Base-by-base conservation (phyloP, 2,329 filamentous ascomycete genomes). In the Penicillium sclerotigenum region DNA sequence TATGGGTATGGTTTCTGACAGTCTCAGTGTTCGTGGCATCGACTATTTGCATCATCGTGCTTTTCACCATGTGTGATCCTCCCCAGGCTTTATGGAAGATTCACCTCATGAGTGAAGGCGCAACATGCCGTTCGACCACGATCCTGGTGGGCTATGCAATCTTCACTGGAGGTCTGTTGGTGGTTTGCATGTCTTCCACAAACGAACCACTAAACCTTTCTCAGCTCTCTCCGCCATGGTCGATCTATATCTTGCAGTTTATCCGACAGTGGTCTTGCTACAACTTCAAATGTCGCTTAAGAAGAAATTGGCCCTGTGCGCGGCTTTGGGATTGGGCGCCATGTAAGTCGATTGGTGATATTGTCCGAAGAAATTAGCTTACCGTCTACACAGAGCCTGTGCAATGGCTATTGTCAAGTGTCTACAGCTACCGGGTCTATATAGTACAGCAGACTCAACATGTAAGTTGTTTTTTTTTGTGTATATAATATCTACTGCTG, bases 21-120 rank as follows among this genome's bases (percentile, higher is more conserved):
- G 60, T 59, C 4, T 22, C 66, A 7, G 72, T 68, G 31, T 59
- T 71, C 14, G 33, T 72, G 8, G 64, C 67, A 2, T 61, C 75
- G 13, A 52, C 71, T 0, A 66, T 66, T 11, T 74, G 69, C 38
- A 68, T 79, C 16, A 59, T 77, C 18, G 66, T 79, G 6, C 60
- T 79, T 0, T 75, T 78, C 40, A 74, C 70, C 4, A 75, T 75
- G 53, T 80, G 79, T 63, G 64, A 63, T 1, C 78, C 79, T 0
- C 59, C 65, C 0, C 45, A 53, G 26, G 71, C 75, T 0, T 66
- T 74, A 18, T 80, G 79, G 79, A 65, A 73, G 34, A 57, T 47
- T 14, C 48, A 48, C 67, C 49, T 63, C 13, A 41, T 60, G 8
- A 69, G 18, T 58, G 65, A 4, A 65, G 73, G 41, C 3, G 73